Percentiles rank a stretch among this genome's conserved stretches.
Conservation (phyloP, 2,329 filamentous ascomycete species). For the Fusarium tjaetaba region DNA sequence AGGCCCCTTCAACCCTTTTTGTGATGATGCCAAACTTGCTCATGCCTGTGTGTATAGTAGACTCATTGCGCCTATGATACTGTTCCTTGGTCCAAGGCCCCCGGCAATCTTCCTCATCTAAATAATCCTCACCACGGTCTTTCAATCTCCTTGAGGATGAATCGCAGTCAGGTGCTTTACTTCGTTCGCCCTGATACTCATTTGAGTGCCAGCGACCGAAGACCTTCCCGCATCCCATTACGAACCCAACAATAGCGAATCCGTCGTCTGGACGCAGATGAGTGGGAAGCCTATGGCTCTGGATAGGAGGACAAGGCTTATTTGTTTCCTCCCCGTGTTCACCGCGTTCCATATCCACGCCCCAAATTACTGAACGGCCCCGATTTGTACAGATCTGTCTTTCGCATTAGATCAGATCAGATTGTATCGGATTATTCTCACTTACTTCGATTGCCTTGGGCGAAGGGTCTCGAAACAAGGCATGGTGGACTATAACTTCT, state of each 20-base stretch:
- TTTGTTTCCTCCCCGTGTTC: accelerated
- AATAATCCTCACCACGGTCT: accelerated
- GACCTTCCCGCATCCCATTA: background rate
- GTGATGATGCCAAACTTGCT: background rate
- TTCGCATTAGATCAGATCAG: background rate
- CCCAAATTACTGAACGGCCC: background rate
- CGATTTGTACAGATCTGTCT: background rate
- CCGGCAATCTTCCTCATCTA: accelerated
- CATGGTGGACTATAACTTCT: accelerated
- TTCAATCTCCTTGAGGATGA: background rate
- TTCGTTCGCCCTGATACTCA: background rate
- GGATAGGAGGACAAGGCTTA: accelerated
- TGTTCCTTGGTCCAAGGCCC: background rate
- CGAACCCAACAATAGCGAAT: background rate
- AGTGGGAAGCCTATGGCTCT: accelerated
- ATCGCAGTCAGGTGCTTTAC: accelerated
- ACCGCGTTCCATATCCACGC: background rate
- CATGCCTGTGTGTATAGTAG: background rate
- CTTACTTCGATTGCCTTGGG: background rate
- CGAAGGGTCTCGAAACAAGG: accelerated
- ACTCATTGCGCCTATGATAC: accelerated
- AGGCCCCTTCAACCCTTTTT: background rate
- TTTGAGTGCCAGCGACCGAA: background rate
- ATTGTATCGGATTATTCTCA: accelerated
- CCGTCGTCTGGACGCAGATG: background rate